Percentiles rank a stretch among this genome's conserved stretches.
These are phyloP conservation scores for Coleophoma crateriformis DNA, from an alignment of 2,329 filamentous ascomycete species.

Conservation along the genomic window DNA sequence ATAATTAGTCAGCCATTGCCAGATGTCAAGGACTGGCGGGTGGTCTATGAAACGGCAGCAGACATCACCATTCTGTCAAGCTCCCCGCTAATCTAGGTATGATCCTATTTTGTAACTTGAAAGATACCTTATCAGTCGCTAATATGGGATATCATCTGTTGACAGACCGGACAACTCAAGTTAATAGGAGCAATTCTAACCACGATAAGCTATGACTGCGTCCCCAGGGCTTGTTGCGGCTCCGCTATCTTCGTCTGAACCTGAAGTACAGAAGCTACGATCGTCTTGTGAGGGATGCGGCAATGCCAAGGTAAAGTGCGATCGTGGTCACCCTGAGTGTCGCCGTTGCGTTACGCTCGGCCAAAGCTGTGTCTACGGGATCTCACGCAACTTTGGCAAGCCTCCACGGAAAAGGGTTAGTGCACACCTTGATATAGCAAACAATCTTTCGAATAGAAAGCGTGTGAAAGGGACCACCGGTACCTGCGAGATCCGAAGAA, in stretches of 20 bases:
- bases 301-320: constrained; percentile 25
- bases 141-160: no score
- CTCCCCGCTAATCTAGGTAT: no score
- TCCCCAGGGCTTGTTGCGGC: background rate
- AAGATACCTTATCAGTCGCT: no score
- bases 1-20: no score
- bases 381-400: constrained; percentile 18
- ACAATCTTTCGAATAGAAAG: background rate
- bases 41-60: no score
- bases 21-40: no score
- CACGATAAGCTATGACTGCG: background rate
- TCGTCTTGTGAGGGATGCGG: constrained; percentile 24
- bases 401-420: constrained; percentile 14
- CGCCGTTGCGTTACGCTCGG: constrained; percentile 19
- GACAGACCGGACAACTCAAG: no score
- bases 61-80: no score
- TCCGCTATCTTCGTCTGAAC: background rate
- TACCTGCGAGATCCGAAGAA: constrained; percentile 3
- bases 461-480: background rate
- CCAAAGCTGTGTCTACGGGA: constrained; percentile 18
- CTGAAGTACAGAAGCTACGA: constrained; percentile 16
- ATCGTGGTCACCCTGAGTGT: constrained; percentile 22
- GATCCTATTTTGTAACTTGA: no score
- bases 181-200: no score
- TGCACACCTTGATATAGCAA: background rate